Conservation (phyloP, 306 rosid species). For the Dalbergia cultrata region DNA sequence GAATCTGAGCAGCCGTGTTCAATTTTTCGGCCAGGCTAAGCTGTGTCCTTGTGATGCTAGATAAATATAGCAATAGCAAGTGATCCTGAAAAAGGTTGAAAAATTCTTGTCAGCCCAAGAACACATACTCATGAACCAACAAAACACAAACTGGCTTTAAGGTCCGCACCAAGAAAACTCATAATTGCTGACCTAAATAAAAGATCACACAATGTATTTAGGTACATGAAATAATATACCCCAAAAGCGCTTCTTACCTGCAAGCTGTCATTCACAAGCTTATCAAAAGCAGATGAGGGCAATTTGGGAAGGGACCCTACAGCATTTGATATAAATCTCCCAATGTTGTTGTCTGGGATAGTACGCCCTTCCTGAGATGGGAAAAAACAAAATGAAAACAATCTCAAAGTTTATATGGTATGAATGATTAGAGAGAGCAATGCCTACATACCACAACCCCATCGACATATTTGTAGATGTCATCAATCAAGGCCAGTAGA, state of each 20-base stretch:
- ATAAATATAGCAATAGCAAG: slow-evolving; percentile 82
- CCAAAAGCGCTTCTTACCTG: slow-evolving; percentile 59
- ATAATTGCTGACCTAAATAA: neutral
- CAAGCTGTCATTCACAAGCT: slow-evolving; percentile 80
- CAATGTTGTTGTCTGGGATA: slow-evolving; percentile 78
- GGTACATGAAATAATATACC: neutral
- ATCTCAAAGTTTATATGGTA: neutral
- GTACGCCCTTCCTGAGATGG: slow-evolving; percentile 76
- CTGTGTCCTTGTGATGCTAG: slow-evolving; percentile 92
- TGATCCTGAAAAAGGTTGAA: slow-evolving; percentile 65
- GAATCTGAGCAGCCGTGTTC: slow-evolving; percentile 95
- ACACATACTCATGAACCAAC: neutral
- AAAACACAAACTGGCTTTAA: neutral
- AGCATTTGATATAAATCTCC: slow-evolving; percentile 71
- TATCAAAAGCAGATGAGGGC: slow-evolving; percentile 73
- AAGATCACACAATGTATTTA: too few species aligned
- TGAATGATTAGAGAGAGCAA: neutral
- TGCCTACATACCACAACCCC: slow-evolving; percentile 74
- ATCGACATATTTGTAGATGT: slow-evolving; percentile 90
- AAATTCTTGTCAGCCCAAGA: slow-evolving; percentile 30
- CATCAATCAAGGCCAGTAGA: slow-evolving; percentile 82
- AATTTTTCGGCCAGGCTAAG: slow-evolving; percentile 87
- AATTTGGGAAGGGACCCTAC: slow-evolving; percentile 84
- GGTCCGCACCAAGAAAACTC: too few species aligned
- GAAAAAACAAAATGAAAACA: slow-evolving; percentile 6